These are phyloP conservation scores for Yamadazyma philogaea DNA, from an alignment of 805 yeast genomes.

Conservation along the genomic window DNA sequence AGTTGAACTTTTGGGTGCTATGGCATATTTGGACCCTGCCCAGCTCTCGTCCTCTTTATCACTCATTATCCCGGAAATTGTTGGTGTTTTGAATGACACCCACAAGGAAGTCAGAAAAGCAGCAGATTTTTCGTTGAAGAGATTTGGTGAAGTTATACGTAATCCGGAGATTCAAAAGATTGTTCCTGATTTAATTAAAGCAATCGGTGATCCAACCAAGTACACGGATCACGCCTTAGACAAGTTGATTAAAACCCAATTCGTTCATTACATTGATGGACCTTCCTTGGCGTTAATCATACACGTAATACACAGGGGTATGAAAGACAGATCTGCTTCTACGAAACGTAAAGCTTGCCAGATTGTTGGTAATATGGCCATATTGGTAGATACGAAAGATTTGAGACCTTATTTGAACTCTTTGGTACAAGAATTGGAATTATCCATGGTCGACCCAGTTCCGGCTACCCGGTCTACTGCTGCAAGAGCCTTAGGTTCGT, in stretches of 20 bases:
- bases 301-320: slow-evolving; percentile 93
- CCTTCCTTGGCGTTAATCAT: slow-evolving; percentile 94
- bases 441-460: slow-evolving; percentile 98
- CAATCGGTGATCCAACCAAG: slow-evolving; percentile 94
- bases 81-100: slow-evolving; percentile 88
- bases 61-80: slow-evolving; percentile 92
- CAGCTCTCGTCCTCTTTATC: slow-evolving; percentile 89
- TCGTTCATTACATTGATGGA: slow-evolving; percentile 96
- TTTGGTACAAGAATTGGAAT: slow-evolving; percentile 77
- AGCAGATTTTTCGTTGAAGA: slow-evolving; percentile 81
- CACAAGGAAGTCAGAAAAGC: slow-evolving; percentile 97
- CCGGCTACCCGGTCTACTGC: slow-evolving; percentile 97
- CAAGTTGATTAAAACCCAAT: slow-evolving; percentile 81
- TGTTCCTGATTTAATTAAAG: slow-evolving; percentile 82
- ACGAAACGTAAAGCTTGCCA: slow-evolving; percentile 94
- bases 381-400: slow-evolving; percentile 85
- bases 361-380: slow-evolving; percentile 98
- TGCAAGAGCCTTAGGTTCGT: slow-evolving; percentile 92
- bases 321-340: slow-evolving; percentile 89
- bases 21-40: slow-evolving; percentile 96
- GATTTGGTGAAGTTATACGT: slow-evolving; percentile 95
- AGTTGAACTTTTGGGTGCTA: slow-evolving; percentile 91
- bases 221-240: slow-evolving; percentile 86
- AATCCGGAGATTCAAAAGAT: slow-evolving; percentile 94
- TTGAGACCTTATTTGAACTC: slow-evolving; percentile 77